Percentiles rank a stretch among this genome's conserved stretches.
Evolutionary conservation across 2,329 filamentous ascomycete species (phyloP).

Genomic region (Fusarium sp.): DNA sequence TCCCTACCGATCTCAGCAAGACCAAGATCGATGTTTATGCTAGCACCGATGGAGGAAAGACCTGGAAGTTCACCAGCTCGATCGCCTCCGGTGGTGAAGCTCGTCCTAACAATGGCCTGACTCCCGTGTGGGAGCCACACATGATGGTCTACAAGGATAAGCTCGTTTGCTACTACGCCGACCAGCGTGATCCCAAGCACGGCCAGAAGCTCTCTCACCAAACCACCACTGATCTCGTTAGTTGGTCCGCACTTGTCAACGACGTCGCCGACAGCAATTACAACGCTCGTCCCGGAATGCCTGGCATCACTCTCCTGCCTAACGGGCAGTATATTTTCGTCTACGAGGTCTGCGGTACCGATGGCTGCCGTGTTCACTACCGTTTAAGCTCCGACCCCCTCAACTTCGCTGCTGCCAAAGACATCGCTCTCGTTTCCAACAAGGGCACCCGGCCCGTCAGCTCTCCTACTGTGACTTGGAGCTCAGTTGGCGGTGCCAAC

Average conservation of each 20-base stretch:
- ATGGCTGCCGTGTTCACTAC: slow-evolving; percentile 59
- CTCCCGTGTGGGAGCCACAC: slow-evolving; percentile 80
- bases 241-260: slow-evolving; percentile 67
- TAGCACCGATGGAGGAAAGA: slow-evolving; percentile 68
- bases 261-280: slow-evolving; percentile 72
- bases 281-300: slow-evolving; percentile 76
- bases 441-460: slow-evolving; percentile 53
- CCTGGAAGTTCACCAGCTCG: slow-evolving; percentile 75
- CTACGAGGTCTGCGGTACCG: slow-evolving; percentile 69
- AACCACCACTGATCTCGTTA: slow-evolving; percentile 67
- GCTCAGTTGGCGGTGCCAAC: slow-evolving; percentile 56
- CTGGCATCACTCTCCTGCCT: slow-evolving; percentile 68
- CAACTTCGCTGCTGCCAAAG: slow-evolving; percentile 50
- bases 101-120: slow-evolving; percentile 71
- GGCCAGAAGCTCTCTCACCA: slow-evolving; percentile 79
- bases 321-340: slow-evolving; percentile 68
- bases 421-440: slow-evolving; percentile 51
- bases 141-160: slow-evolving; percentile 68
- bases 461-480: slow-evolving; percentile 61
- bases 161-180: slow-evolving; percentile 76
- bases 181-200: slow-evolving; percentile 72
- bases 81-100: slow-evolving; percentile 74
- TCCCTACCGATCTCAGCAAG: slow-evolving; percentile 68
- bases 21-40: slow-evolving; percentile 78
- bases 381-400: slow-evolving; percentile 55